Percentiles rank a stretch among this genome's conserved stretches.
Conservation (phyloP, 805 yeast genomes). For the Yamadazyma paraphyllophila region DNA sequence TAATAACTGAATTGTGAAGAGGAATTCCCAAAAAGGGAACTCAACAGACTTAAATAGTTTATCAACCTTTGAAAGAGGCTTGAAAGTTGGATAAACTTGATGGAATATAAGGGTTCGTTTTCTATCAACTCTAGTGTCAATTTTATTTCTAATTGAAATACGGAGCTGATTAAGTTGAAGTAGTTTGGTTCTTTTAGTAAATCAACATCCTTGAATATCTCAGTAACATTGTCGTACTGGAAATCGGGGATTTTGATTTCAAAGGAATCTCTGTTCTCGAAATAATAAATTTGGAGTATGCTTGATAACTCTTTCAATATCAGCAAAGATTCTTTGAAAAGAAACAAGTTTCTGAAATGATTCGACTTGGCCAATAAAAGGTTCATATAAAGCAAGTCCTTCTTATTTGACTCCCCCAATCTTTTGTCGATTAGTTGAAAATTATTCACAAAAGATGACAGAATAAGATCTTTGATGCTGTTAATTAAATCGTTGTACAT, state of each 20-base stretch:
- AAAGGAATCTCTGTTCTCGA: neutral
- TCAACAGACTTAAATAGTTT: conserved; percentile 40
- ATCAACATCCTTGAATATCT: neutral
- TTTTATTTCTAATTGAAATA: conserved; percentile 37
- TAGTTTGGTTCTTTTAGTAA: conserved; percentile 16
- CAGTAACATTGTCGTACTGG: conserved; percentile 4
- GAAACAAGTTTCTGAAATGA: conserved; percentile 4
- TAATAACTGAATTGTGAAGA: conserved; percentile 8
- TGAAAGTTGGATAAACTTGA: conserved; percentile 40
- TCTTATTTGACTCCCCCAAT: conserved; percentile 1
- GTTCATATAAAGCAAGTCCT: conserved; percentile 9
- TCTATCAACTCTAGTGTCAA: conserved; percentile 38
- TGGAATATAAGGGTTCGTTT: conserved; percentile 36
- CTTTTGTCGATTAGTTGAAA: conserved; percentile 31
- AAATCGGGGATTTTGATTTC: conserved; percentile 7
- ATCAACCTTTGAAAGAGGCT: conserved; percentile 37
- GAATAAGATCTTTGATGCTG: conserved; percentile 11
- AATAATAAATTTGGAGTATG: conserved; percentile 2
- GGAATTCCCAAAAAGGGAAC: conserved; percentile 5
- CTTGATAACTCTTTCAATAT: conserved; percentile 4
- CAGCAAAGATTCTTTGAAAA: conserved; percentile 12
- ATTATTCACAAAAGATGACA: conserved; percentile 38
- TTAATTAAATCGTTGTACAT: conserved; percentile 46
- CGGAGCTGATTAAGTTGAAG: conserved; percentile 25
- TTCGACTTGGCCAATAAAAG: conserved; percentile 5